Conservation (phyloP, 371 early-diverging fungal genomes). For the Mortierella sp. region DNA sequence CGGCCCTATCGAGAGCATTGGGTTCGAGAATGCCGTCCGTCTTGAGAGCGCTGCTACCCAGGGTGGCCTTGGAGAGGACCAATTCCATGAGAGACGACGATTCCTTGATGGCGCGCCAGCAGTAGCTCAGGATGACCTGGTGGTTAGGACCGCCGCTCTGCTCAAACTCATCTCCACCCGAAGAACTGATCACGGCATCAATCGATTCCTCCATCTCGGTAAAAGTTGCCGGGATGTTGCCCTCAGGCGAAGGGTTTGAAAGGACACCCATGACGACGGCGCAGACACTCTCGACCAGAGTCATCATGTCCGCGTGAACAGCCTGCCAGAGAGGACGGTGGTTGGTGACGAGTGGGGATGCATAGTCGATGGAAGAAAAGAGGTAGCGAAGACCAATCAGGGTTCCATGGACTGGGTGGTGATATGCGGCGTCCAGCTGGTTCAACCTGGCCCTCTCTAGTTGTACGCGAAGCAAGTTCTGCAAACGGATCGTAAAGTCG, state of each 20-base stretch:
- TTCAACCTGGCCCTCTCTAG: slow-evolving; percentile 70
- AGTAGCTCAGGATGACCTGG: slow-evolving; percentile 90
- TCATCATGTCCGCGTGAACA: slow-evolving; percentile 60
- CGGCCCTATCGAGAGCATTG: slow-evolving; percentile 56
- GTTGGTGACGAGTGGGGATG: slow-evolving; percentile 47
- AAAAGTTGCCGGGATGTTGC: slow-evolving; percentile 82
- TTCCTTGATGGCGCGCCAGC: slow-evolving; percentile 95
- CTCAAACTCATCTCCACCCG: slow-evolving; percentile 51
- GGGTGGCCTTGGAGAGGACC: slow-evolving; percentile 50
- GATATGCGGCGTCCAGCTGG: slow-evolving; percentile 77
- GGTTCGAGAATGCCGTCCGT: slow-evolving; percentile 35
- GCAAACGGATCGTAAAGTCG: slow-evolving; percentile 65
- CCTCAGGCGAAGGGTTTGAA: slow-evolving; percentile 86
- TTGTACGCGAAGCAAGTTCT: slow-evolving; percentile 66
- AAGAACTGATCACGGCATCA: slow-evolving; percentile 66
- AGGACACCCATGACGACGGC: slow-evolving; percentile 77
- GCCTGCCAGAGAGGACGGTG: slow-evolving; percentile 62
- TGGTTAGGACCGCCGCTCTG: slow-evolving; percentile 75
- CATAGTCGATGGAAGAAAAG: slow-evolving; percentile 69
- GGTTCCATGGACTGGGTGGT: slow-evolving; percentile 82
- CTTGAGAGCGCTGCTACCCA: slow-evolving; percentile 30
- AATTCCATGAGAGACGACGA: slow-evolving; percentile 69
- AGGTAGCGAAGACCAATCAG: slow-evolving; percentile 78
- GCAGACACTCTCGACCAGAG: slow-evolving; percentile 66
- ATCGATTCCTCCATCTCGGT: slow-evolving; percentile 79